These are phyloP conservation scores for Gastrolobium villosum DNA, from an alignment of 306 rosid species.

Conservation along the genomic window DNA sequence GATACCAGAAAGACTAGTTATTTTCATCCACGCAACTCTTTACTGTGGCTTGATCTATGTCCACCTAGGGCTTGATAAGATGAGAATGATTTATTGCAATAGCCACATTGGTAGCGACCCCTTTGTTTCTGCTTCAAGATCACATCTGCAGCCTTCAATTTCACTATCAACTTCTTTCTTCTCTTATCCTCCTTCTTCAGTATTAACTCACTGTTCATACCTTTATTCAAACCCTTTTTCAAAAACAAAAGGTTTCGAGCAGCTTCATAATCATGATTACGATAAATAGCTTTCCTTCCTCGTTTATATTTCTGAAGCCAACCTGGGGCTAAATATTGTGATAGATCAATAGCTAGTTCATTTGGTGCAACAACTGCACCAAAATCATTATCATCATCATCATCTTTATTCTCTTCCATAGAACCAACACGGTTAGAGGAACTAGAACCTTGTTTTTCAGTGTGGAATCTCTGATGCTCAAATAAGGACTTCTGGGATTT, in stretches of 20 bases:
- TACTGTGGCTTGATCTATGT: too few relatives aligned
- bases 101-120: background rate
- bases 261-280: background rate
- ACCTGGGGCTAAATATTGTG: background rate
- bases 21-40: too few relatives aligned
- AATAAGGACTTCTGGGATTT: conserved; percentile 16
- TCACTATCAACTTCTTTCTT: background rate
- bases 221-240: background rate
- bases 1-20: too few relatives aligned
- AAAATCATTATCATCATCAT: background rate
- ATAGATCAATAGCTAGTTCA: background rate
- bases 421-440: background rate
- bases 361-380: background rate
- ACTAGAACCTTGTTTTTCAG: background rate
- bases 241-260: conserved; percentile 23
- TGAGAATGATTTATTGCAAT: too few relatives aligned
- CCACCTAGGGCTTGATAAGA: too few relatives aligned
- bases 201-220: background rate
- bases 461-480: conserved; percentile 47
- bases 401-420: background rate
- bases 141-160: background rate
- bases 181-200: background rate
- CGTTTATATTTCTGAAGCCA: conserved; percentile 43
- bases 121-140: background rate
- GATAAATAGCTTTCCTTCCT: background rate